A percentile compares a stretch with the other conserved stretches of the same genome.
Conservation (phyloP, 345 rosid genomes). For the Eucalyptus urophylla region DNA sequence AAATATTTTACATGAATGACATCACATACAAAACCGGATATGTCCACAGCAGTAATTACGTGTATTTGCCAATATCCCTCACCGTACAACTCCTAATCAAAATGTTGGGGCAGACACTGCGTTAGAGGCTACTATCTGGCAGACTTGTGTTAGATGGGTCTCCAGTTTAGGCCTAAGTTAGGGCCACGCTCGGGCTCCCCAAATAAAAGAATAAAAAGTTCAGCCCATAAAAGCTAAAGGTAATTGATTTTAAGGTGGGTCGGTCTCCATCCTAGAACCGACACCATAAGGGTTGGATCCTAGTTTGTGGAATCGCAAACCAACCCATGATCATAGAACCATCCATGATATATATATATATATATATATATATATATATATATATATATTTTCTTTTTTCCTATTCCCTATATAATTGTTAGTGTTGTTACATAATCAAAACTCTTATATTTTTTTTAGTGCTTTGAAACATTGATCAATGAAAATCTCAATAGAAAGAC, state of each 20-base stretch:
- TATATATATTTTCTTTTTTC: background rate
- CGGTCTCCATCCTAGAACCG: rapidly evolving
- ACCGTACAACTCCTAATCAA: background rate
- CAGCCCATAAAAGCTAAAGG: background rate
- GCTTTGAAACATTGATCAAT: too few relatives aligned
- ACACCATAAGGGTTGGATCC: background rate
- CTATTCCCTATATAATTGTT: too few relatives aligned
- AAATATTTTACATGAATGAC: background rate
- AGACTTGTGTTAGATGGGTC: background rate
- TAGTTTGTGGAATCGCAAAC: background rate
- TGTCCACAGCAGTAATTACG: background rate
- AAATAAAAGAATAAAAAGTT: background rate
- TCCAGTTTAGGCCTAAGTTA: background rate
- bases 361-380: too few relatives aligned
- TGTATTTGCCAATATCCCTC: background rate
- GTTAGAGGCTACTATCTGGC: background rate
- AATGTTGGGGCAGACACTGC: background rate
- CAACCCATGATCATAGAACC: background rate
- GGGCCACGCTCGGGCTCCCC: background rate
- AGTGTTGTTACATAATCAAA: background rate
- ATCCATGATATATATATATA: too few relatives aligned
- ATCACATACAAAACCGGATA: background rate
- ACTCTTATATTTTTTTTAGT: background rate
- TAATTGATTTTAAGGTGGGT: background rate
- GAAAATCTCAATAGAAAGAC: background rate